Evolutionary conservation across 139 green algal genomes (phyloP), one percentile per base, ranked within the genome.

Genomic region (Volvox africanus): DNA sequence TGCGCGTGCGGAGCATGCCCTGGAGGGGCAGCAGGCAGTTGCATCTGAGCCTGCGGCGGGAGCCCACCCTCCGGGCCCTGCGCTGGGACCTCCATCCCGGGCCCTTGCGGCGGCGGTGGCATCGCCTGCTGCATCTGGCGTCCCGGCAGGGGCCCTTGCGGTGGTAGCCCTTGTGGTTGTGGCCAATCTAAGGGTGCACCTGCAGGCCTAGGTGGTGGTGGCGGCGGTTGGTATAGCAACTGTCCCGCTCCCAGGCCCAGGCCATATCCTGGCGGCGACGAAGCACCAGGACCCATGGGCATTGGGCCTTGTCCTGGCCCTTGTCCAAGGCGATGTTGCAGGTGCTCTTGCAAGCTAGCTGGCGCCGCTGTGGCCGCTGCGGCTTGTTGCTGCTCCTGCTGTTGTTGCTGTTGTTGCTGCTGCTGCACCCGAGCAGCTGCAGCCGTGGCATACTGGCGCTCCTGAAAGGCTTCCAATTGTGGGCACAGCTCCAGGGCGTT

Each of bases 401-500:
- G 79, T 28, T 61, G 32, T 32, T 73, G 80, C 80, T n/a, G 79
- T 28, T 61, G 32, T 32, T 79, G 82, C 50, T 86, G 28, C 80
- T 86, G 80, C 28, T 86, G 80, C 44, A 2, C 55, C 18, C 28
- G 50, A 28, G 80, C 80, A 19, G 44, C 80, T 19, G n/a, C 24
- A 17, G 50, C 50, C 16, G 50, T 44, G 19, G 80, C 80, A n/a
- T 30, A 44, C 26, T 84, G 55, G 2, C 85, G 69, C 69, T 89
- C 85, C 85, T 28, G 19, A 30, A 50, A 82, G 2, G 37, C 71
- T 30, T 30, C 69, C 69, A 36, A 89, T 68, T 82, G 65, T 44
- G 36, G 44, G 68, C 95, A 95, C 35, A 97, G 88, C 55, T 93
- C 85, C 22, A 83, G 28, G 0, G 96, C 95, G 33, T 32, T 61